Base-by-base conservation (phyloP, 148 eudicot species). In the Rhododendron mucronatum region DNA sequence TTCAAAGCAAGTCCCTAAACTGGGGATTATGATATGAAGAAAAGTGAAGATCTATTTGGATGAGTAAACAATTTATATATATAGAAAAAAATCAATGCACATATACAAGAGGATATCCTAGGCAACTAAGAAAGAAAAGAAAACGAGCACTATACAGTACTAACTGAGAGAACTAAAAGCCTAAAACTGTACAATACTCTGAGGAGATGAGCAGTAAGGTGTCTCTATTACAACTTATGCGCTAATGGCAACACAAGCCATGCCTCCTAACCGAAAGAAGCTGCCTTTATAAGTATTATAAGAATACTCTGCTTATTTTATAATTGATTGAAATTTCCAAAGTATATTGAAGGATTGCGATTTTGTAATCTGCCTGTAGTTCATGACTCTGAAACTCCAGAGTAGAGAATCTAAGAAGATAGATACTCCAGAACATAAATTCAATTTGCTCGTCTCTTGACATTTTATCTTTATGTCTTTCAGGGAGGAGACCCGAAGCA, bases 401-500 rank as follows among this genome's bases (percentile, higher is more conserved):
- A 48, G 28, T 81, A 81, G 26, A 81, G 26, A 81, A 57, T 21
- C 48, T 71, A 26, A n/a, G 65, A 53, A 39, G 7, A 53, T n/a
- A 81, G 41, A 50, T 10, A 50, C 61, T 51, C 57, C 35, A 23
- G 84, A 37, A 35, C 69, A 57, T 12, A 30, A 55, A n/a, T 82
- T 35, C 30, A 20, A 59, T 23, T 82, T 41, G 74, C 75, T n/a
- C 0, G 16, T 67, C 82, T 45, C 65, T 57, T 78, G 65, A 77
- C 11, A 6, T 26, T 33, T 82, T 7, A 13, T 50, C 10, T 67
- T 80, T 86, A 75, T 1, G 69, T 84, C 39, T 81, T 80, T 85
- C 92, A 97, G 98, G 95, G 93, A 86, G 96, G 94, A 84, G 87
- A 89, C 63, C 90, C 94, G 75, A 90, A 91, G 30, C 99, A 97